These are phyloP conservation scores for Polyporus tsugae DNA, from an alignment of 1,284 basidiomycete genomes.

Conservation along the genomic window DNA sequence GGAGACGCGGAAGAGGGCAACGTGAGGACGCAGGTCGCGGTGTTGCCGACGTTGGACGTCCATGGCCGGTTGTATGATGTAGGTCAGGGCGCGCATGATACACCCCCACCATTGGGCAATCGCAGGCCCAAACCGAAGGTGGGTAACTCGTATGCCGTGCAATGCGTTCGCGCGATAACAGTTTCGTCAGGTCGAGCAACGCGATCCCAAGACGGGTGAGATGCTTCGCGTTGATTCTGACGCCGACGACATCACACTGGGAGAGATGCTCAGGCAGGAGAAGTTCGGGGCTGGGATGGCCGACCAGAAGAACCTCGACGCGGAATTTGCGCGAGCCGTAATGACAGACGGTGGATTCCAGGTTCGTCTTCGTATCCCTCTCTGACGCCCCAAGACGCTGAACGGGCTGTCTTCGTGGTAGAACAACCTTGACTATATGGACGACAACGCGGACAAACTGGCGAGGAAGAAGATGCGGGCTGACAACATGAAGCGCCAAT, in stretches of 20 bases:
- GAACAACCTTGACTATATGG: conserved; percentile 93
- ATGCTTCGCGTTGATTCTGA: conserved; percentile 88
- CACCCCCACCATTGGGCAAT: conserved; percentile 64
- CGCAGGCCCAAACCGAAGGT: conserved; percentile 83
- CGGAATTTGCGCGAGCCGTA: conserved; percentile 89
- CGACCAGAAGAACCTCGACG: conserved; percentile 93
- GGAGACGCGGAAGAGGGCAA: conserved; percentile 50
- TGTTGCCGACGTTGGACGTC: conserved; percentile 91
- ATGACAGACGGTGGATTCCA: conserved; percentile 88
- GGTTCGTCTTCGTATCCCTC: conserved; percentile 51
- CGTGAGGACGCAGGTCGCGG: conserved; percentile 73
- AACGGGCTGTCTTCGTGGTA: conserved; percentile 38
- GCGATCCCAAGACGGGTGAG: conserved; percentile 89
- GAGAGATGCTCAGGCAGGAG: conserved; percentile 94
- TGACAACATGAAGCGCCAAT: conserved; percentile 96
- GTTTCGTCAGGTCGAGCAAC: conserved; percentile 80
- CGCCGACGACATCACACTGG: conserved; percentile 87
- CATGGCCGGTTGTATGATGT: conserved; percentile 92
- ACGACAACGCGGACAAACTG: conserved; percentile 94
- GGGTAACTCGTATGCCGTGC: conserved; percentile 18
- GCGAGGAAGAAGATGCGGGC: conserved; percentile 94
- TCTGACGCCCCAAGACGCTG: no score
- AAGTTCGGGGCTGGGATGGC: conserved; percentile 87
- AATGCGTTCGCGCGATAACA: conserved; percentile 4
- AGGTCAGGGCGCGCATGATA: conserved; percentile 72